Conservation (phyloP, 129 eudicot species). For the Pseudognaphalium luteoalbum region DNA sequence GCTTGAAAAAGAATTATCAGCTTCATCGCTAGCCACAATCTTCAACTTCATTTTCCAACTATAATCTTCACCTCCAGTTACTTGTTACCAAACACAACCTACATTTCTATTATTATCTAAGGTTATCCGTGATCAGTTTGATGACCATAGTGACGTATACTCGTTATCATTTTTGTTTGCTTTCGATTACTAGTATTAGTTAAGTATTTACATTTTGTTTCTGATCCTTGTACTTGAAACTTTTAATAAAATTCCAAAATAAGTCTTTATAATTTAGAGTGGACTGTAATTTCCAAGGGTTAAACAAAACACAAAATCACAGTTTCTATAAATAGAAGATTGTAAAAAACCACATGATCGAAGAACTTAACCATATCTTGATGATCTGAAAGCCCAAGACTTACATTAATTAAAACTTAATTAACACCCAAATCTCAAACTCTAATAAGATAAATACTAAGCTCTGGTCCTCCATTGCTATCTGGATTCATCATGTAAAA, state of each 20-base stretch:
- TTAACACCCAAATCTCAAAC: constrained; percentile 39
- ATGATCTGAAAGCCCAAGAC: constrained; percentile 29
- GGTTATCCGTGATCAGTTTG: too few relatives aligned
- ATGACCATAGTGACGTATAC: too few relatives aligned
- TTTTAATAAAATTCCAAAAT: neutral
- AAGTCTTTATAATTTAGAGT: neutral
- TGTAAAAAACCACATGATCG: constrained; percentile 8
- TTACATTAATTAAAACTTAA: constrained; percentile 18
- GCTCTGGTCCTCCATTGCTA: constrained; percentile 82
- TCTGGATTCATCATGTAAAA: constrained; percentile 95
- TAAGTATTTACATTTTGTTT: too few relatives aligned
- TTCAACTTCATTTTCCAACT: too few relatives aligned
- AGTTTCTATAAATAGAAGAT: constrained; percentile 15
- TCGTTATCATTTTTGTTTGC: too few relatives aligned
- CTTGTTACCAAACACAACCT: too few relatives aligned
- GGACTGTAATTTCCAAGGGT: neutral
- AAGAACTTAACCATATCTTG: constrained; percentile 27
- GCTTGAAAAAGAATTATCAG: too few relatives aligned
- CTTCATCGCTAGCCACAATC: too few relatives aligned
- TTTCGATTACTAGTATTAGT: too few relatives aligned
- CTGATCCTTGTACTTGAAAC: too few relatives aligned
- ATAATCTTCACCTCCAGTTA: too few relatives aligned
- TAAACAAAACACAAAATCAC: constrained; percentile 8
- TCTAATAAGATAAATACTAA: constrained; percentile 75
- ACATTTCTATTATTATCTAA: too few relatives aligned